These are phyloP conservation scores for Apiospora phragmitis DNA, from an alignment of 2,329 filamentous ascomycete genomes.

Conservation along the genomic window DNA sequence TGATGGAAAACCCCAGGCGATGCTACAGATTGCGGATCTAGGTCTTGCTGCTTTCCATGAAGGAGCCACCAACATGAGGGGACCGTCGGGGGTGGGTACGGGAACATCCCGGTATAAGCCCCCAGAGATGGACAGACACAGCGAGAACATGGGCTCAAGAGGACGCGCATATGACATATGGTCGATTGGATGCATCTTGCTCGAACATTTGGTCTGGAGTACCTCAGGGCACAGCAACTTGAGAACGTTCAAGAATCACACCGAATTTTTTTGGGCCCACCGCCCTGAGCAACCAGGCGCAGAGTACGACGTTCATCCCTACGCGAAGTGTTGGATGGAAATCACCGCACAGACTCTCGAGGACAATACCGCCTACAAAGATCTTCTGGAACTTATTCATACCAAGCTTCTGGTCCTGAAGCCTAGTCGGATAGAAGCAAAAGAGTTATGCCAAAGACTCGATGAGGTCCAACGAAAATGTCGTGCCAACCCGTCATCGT, in stretches of 20 bases:
- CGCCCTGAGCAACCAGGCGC: neutral
- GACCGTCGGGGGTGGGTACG: neutral
- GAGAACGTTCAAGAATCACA: neutral
- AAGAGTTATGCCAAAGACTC: too few species aligned
- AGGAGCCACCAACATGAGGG: constrained; percentile 6
- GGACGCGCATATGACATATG: constrained; percentile 16
- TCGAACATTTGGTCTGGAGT: constrained; percentile 14
- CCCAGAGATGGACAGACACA: constrained; percentile 10
- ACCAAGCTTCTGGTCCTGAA: neutral
- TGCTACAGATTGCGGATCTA: constrained; percentile 11
- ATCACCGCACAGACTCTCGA: neutral
- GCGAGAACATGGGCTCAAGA: neutral
- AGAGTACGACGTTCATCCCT: neutral
- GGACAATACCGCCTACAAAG: neutral
- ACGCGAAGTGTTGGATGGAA: neutral
- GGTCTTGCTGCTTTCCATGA: constrained; percentile 12
- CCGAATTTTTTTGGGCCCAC: constrained; percentile 5
- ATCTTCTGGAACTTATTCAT: neutral
- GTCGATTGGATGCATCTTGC: constrained; percentile 17
- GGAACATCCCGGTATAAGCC: constrained; percentile 15
- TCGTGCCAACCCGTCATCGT: too few species aligned
- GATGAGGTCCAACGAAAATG: too few species aligned
- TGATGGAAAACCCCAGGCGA: neutral
- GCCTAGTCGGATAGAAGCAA: too few species aligned
- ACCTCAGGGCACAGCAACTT: constrained; percentile 6